Evolutionary conservation across 2,329 filamentous ascomycete genomes (phyloP), one percentile per base, ranked within the genome.

Genomic region (Knufia fluminis): DNA sequence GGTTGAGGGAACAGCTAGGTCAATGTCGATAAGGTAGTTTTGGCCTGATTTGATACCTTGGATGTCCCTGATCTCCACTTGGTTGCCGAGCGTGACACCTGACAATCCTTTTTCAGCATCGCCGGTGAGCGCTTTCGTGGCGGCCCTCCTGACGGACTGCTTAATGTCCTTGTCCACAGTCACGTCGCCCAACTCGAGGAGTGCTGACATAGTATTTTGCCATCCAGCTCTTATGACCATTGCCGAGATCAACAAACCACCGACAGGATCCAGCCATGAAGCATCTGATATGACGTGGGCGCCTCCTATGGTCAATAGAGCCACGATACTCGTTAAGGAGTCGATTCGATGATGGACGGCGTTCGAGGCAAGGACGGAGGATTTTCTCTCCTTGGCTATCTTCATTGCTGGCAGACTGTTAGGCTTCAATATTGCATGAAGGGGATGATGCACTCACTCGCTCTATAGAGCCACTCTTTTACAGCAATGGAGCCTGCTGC

Each of bases 401-500:
- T 96, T 97, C 83, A 97, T 94, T 46, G 88, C 87, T 94, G 49
- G 42, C 42, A 20, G 6, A 9, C 3, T 31, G 42, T 35, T 51
- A 33, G 28, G 44, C 44, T 45, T 42, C 28, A 36, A 23, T 22
- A 43, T 46, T 33, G 16, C 16, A 23, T 32, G 19, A 17, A 42
- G 12, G 9, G 22, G 31, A n/a, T 8, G 39, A 42, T 16, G 23
- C 22, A 79, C 86, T 74, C 80, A 92, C 91, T 98, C 56, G 91
- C 88, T 72, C 85, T 83, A 65, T 97, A 98, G 22, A 98, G 73
- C 87, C 90, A 98, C 68, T 98, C 92, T 70, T 98, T 98, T 61
- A 97, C 73, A 22, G 88, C 68, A 50, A 98, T 92, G 1, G 88
- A 95, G 17, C 87, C 91, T 35, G 80, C 85, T 31, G 92, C 91